Percentiles rank a stretch among this genome's conserved stretches.
Evolutionary conservation across 805 yeast genomes (phyloP).

Genomic region (Candida ortonii): DNA sequence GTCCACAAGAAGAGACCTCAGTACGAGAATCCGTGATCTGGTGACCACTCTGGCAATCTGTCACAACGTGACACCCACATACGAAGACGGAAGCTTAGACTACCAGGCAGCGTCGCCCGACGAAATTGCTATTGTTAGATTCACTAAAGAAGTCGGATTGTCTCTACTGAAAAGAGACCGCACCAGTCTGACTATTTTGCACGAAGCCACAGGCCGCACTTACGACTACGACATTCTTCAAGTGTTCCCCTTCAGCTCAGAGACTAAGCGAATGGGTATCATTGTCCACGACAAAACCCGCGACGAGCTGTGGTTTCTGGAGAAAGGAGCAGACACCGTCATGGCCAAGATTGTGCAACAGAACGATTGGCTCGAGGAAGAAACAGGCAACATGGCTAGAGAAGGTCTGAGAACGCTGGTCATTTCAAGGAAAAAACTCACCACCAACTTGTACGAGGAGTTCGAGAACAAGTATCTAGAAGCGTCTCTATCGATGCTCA

Average conservation of each 20-base stretch:
- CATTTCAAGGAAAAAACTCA: slow-evolving; percentile 78
- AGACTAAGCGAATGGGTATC: slow-evolving; percentile 94
- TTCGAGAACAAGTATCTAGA: slow-evolving; percentile 63
- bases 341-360: slow-evolving; percentile 79
- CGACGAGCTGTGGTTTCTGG: slow-evolving; percentile 78
- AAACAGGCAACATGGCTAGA: slow-evolving; percentile 95
- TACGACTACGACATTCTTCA: slow-evolving; percentile 67
- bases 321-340: slow-evolving; percentile 96
- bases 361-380: slow-evolving; percentile 97
- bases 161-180: slow-evolving; percentile 82
- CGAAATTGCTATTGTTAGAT: slow-evolving; percentile 94
- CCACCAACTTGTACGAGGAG: slow-evolving; percentile 50
- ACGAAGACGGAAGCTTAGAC: slow-evolving; percentile 68
- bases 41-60: slow-evolving; percentile 86
- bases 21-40: slow-evolving; percentile 74
- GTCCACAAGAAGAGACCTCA: slow-evolving; percentile 62
- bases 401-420: slow-evolving; percentile 96
- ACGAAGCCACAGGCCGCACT: slow-evolving; percentile 51
- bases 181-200: slow-evolving; percentile 63
- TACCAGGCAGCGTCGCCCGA: slow-evolving; percentile 99
- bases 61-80: slow-evolving; percentile 94
- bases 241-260: slow-evolving; percentile 92
- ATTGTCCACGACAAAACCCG: slow-evolving; percentile 61
- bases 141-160: slow-evolving; percentile 83
- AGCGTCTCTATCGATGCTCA: slow-evolving; percentile 75